Percentiles rank a stretch among this genome's conserved stretches.
Conservation (phyloP, 176 grass and related monocot species). For the Calamus simplicifolius region DNA sequence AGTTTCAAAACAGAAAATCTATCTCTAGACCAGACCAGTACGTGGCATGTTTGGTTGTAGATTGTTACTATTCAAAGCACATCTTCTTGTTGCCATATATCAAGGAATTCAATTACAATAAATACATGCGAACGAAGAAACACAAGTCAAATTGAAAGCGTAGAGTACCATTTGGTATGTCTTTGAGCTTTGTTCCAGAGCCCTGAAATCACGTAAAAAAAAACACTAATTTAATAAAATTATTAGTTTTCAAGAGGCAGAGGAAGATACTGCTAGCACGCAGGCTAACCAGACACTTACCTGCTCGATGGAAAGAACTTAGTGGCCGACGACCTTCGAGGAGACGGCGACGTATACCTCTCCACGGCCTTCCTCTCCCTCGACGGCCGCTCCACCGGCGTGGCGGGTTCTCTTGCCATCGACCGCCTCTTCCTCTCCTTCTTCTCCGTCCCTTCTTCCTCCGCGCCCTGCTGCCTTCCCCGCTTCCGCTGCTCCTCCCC, state of each 20-base stretch:
- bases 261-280: not conserved
- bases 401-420: not conserved
- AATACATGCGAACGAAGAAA: not conserved
- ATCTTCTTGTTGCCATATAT: no score
- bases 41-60: no score
- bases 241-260: not conserved
- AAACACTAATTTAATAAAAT: not conserved
- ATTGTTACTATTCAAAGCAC: no score
- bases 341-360: constrained; percentile 60
- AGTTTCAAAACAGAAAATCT: no score
- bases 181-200: constrained; percentile 83
- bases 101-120: no score
- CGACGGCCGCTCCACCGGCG: constrained; percentile 39
- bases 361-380: constrained; percentile 90
- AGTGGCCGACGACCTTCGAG: constrained; percentile 28
- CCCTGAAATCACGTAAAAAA: constrained; percentile 41
- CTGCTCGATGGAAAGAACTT: constrained; percentile 62
- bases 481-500: constrained; percentile 9
- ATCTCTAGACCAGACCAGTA: no score
- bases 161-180: constrained; percentile 79
- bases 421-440: constrained; percentile 23
- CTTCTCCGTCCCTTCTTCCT: constrained; percentile 26
- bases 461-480: constrained; percentile 11
- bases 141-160: not conserved
- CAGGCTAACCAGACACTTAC: constrained; percentile 4